phyloP scores from a whole-genome alignment of 352 stramenopile species.

The Phytopythium cucurbitacearum region DNA sequence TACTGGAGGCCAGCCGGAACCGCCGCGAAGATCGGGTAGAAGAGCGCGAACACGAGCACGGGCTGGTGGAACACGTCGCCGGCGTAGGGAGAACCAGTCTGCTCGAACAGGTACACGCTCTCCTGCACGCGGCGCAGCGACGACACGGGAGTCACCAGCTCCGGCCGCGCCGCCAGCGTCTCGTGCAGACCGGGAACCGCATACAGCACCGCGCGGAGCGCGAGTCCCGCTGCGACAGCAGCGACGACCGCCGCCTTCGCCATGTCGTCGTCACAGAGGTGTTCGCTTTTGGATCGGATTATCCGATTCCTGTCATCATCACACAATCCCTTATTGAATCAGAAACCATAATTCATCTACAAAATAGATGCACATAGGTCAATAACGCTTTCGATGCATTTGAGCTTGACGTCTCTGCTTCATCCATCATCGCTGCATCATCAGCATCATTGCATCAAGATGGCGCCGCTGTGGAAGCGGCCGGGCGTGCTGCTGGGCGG shows the following conservation, averaged over 20 bases:
- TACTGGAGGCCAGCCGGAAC: conserved; percentile 22
- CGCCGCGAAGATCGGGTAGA: conserved; percentile 44
- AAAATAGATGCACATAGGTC: too few relatives aligned
- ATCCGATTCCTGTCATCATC: too few relatives aligned
- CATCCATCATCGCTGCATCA: not conserved
- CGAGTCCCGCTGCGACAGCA: conserved; percentile 25
- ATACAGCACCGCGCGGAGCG: conserved; percentile 37
- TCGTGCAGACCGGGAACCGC: conserved; percentile 23
- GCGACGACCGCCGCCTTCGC: conserved; percentile 4
- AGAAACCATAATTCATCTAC: too few relatives aligned
- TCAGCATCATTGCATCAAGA: conserved; percentile 2
- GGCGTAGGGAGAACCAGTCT: conserved; percentile 52
- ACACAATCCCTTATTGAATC: too few relatives aligned
- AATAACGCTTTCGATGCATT: too few relatives aligned
- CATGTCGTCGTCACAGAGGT: not conserved
- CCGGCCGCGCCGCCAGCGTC: conserved; percentile 44
- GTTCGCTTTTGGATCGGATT: not conserved
- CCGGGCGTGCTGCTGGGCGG: conserved; percentile 53
- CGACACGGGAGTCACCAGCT: conserved; percentile 62
- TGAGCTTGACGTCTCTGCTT: not conserved
- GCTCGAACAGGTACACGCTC: conserved; percentile 45
- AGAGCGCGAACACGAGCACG: conserved; percentile 64
- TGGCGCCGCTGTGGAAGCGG: conserved; percentile 34
- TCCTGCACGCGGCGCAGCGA: conserved; percentile 62
- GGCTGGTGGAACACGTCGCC: conserved; percentile 84